phyloP scores from a whole-genome alignment of 495 filamentous ascomycete species.

The Lasiosphaeris hirsuta region DNA sequence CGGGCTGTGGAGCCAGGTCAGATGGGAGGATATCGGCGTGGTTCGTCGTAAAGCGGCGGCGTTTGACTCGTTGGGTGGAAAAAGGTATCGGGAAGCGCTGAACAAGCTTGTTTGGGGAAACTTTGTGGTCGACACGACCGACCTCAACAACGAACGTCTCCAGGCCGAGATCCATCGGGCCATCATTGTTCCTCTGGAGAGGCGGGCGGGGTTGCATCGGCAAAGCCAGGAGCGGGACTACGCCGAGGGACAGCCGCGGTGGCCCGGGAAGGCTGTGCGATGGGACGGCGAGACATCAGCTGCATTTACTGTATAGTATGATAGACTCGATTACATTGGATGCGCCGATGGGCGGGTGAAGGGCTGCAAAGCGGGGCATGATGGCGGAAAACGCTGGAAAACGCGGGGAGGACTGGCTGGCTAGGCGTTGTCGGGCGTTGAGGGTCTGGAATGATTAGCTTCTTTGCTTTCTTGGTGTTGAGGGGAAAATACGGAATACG shows the following conservation, averaged over 20 bases:
- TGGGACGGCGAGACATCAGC: background rate
- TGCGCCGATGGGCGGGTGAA: background rate
- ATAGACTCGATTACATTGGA: background rate
- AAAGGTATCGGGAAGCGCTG: conserved; percentile 1
- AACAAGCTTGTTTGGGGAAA: conserved; percentile 3
- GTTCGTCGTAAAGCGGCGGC: conserved; percentile 6
- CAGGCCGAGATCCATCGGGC: conserved; percentile 9
- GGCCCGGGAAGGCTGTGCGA: background rate
- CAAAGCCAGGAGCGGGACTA: background rate
- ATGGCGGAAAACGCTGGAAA: background rate
- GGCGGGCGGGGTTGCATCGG: conserved; percentile 1
- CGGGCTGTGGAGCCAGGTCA: conserved; percentile 1
- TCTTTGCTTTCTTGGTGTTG: background rate
- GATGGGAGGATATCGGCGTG: conserved; percentile 1
- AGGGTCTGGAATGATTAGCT: background rate
- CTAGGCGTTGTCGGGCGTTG: background rate
- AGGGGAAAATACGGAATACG: background rate
- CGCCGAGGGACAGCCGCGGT: background rate
- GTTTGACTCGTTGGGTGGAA: conserved; percentile 1
- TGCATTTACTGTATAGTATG: background rate
- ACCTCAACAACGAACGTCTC: conserved; percentile 7
- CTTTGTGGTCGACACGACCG: conserved; percentile 2
- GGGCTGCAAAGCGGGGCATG: background rate
- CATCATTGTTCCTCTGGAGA: conserved; percentile 4
- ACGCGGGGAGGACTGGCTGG: background rate